A percentile compares a stretch with the other conserved stretches of the same genome.
phyloP scores from a whole-genome alignment of 352 stramenopile species.

The Peronosclerospora sorghi region DNA sequence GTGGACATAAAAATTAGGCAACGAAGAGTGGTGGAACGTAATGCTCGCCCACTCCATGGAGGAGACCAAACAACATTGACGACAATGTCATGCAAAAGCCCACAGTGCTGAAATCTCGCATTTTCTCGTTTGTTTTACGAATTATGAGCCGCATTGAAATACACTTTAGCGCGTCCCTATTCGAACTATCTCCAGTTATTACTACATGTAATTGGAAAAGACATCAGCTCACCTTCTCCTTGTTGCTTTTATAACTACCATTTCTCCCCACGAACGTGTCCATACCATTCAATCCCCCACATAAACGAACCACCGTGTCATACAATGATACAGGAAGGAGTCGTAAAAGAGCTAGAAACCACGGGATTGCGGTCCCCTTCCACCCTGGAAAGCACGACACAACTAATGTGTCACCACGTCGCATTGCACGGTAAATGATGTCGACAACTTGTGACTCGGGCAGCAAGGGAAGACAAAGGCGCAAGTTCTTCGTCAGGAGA shows the following conservation, averaged over 20 bases:
- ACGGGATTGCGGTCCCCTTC: slow-evolving; percentile 38
- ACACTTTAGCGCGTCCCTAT: too few relatives aligned
- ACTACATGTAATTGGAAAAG: too few relatives aligned
- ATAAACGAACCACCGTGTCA: slow-evolving; percentile 41
- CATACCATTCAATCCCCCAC: slow-evolving; percentile 60
- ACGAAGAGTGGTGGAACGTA: too few relatives aligned
- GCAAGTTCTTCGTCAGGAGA: slow-evolving; percentile 25
- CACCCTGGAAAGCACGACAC: slow-evolving; percentile 58
- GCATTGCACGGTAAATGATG: slow-evolving; percentile 46
- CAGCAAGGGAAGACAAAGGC: slow-evolving; percentile 40
- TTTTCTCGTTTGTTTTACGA: too few relatives aligned
- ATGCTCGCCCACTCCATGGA: too few relatives aligned
- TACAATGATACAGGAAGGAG: slow-evolving; percentile 45
- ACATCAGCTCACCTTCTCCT: slow-evolving; percentile 7
- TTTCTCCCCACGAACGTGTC: slow-evolving; percentile 68
- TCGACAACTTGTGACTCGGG: slow-evolving; percentile 35
- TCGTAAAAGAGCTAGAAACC: slow-evolving; percentile 32
- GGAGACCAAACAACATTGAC: too few relatives aligned
- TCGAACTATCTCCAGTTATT: too few relatives aligned
- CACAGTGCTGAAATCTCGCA: too few relatives aligned
- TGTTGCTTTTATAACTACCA: slow-evolving; percentile 18
- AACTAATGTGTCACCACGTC: slow-evolving; percentile 38
- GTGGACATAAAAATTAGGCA: too few relatives aligned
- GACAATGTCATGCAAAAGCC: too few relatives aligned
- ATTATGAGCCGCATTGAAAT: too few relatives aligned